phyloP scores from a whole-genome alignment of 176 grass and related monocot genomes.

The Aegilops sharonensis region DNA sequence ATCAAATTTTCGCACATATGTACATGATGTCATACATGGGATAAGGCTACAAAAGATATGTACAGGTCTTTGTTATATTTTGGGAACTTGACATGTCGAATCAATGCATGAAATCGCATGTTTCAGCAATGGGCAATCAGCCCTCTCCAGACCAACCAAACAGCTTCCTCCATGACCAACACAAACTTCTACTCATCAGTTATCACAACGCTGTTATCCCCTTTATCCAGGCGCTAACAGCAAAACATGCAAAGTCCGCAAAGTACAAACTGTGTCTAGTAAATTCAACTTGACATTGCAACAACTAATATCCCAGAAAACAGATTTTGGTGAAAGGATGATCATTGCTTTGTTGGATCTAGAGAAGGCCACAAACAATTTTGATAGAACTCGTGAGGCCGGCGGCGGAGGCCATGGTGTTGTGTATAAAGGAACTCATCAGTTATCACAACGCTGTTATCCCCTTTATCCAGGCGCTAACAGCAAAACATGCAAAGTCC shows the following conservation, averaged over 20 bases:
- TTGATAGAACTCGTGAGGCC: too few species aligned
- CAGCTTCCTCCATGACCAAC: background rate
- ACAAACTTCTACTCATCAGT: background rate
- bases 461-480: background rate
- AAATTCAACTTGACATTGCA: background rate
- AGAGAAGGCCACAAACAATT: too few species aligned
- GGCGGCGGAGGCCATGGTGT: too few species aligned
- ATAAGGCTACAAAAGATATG: constrained; percentile 32
- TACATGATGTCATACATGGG: constrained; percentile 27
- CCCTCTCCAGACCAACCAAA: background rate
- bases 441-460: constrained; percentile 1
- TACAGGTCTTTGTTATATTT: constrained; percentile 20
- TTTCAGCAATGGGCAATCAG: background rate
- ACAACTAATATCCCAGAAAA: background rate
- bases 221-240: background rate
- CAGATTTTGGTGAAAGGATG: constrained; percentile 1
- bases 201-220: background rate
- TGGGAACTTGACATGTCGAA: background rate
- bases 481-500: background rate
- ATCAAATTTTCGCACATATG: constrained; percentile 21
- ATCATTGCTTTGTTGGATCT: too few species aligned
- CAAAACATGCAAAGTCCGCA: background rate
- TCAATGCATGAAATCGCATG: background rate
- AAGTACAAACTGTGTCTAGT: background rate
- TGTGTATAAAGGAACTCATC: background rate